Conservation (phyloP, 495 filamentous ascomycete species). For the Hypoxylon crocopeplum region DNA sequence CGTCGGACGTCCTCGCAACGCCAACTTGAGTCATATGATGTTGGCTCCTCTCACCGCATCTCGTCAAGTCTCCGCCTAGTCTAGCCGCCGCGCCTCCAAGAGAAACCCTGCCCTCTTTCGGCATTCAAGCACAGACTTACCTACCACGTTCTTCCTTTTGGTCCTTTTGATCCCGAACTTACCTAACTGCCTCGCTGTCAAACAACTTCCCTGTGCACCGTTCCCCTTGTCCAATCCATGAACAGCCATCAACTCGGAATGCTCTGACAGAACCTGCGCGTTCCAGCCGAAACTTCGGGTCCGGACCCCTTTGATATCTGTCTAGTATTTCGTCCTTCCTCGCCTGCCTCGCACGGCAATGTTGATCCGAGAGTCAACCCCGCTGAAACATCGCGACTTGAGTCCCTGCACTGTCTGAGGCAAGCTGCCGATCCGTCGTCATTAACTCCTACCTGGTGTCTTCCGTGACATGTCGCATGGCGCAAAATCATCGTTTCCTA, state of each 20-base stretch:
- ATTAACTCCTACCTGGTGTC: constrained; percentile 9
- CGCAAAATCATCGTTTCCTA: constrained; percentile 4
- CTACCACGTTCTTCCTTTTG: background rate
- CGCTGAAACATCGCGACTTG: constrained; percentile 27
- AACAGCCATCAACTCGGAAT: constrained; percentile 22
- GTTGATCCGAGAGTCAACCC: constrained; percentile 18
- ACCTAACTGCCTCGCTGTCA: background rate
- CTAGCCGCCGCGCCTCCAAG: constrained; percentile 18
- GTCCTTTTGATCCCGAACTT: constrained; percentile 1
- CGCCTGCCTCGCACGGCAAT: constrained; percentile 13
- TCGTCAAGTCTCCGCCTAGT: constrained; percentile 26
- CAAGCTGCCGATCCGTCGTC: constrained; percentile 18
- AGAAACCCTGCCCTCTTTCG: constrained; percentile 18
- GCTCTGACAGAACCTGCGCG: background rate
- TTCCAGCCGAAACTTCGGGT: constrained; percentile 15
- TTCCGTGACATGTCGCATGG: constrained; percentile 21
- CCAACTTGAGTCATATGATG: constrained; percentile 34
- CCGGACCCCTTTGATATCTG: background rate
- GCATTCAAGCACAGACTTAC: constrained; percentile 15
- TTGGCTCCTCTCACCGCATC: constrained; percentile 32
- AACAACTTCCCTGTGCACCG: background rate
- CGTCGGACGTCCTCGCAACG: background rate
- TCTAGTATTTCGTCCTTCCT: background rate
- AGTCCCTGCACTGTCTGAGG: constrained; percentile 26
- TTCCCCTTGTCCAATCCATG: constrained; percentile 1